Conservation (phyloP, 2,329 filamentous ascomycete species). For the Phaeosphaeria sp. region DNA sequence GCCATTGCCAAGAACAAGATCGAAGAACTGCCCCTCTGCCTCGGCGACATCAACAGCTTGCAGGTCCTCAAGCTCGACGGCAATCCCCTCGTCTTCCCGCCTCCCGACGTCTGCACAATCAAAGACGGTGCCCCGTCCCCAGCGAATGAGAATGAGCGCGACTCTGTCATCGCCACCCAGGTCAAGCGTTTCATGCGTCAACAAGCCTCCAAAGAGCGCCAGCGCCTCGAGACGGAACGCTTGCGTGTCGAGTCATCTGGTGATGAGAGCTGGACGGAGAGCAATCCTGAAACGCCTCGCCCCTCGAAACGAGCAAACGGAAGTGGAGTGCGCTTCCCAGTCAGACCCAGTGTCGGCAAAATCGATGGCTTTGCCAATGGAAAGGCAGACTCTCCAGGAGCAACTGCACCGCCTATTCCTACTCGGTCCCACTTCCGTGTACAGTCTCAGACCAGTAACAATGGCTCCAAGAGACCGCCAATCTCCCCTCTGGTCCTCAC, state of each 20-base stretch:
- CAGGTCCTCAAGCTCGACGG: slow-evolving; percentile 89
- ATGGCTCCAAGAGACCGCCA: slow-evolving; percentile 70
- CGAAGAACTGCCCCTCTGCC: slow-evolving; percentile 78
- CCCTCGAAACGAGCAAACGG: slow-evolving; percentile 64
- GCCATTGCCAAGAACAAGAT: slow-evolving; percentile 88
- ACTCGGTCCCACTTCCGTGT: slow-evolving; percentile 81
- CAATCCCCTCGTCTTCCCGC: slow-evolving; percentile 83
- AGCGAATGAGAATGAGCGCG: slow-evolving; percentile 65
- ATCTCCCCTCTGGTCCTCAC: slow-evolving; percentile 74
- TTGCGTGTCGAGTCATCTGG: slow-evolving; percentile 53
- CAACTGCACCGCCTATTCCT: slow-evolving; percentile 74
- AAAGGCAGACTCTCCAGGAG: slow-evolving; percentile 28
- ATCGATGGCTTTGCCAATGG: slow-evolving; percentile 64
- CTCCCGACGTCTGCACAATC: slow-evolving; percentile 53
- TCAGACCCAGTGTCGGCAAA: slow-evolving; percentile 71
- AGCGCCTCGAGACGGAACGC: slow-evolving; percentile 39
- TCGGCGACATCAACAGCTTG: slow-evolving; percentile 88
- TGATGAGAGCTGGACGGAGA: slow-evolving; percentile 65
- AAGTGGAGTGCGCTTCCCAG: slow-evolving; percentile 64
- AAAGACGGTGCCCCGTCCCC: slow-evolving; percentile 51
- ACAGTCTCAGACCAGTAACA: slow-evolving; percentile 68
- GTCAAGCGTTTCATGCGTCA: slow-evolving; percentile 65
- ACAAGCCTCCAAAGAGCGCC: slow-evolving; percentile 45
- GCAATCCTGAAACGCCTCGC: slow-evolving; percentile 77
- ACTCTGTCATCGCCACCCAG: slow-evolving; percentile 65